Conservation (phyloP, 306 rosid species). For the Cucurbita argyrosperma region DNA sequence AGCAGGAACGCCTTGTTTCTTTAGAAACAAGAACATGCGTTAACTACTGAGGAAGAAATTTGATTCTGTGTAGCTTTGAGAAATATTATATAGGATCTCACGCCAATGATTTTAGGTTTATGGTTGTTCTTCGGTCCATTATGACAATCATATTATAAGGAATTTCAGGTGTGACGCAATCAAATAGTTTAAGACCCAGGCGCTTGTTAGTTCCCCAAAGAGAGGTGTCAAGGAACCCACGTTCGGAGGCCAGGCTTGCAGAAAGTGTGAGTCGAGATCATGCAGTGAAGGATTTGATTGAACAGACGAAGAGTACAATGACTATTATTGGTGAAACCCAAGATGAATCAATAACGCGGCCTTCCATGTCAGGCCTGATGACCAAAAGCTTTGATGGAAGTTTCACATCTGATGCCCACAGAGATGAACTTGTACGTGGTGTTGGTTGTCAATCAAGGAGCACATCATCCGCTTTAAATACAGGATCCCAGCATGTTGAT, state of each 20-base stretch:
- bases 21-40: neutral
- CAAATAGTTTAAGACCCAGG: slow-evolving; percentile 47
- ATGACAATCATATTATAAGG: slow-evolving; percentile 1
- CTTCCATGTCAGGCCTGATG: slow-evolving; percentile 24
- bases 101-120: neutral
- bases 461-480: slow-evolving; percentile 12
- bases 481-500: slow-evolving; percentile 31
- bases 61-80: neutral
- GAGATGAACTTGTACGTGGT: slow-evolving; percentile 15
- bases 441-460: slow-evolving; percentile 17
- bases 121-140: neutral
- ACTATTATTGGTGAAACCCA: slow-evolving; percentile 20
- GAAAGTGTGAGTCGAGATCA: slow-evolving; percentile 13
- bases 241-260: slow-evolving; percentile 9
- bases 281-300: slow-evolving; percentile 21
- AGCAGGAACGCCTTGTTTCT: neutral
- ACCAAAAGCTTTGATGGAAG: slow-evolving; percentile 33
- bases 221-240: slow-evolving; percentile 13
- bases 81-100: neutral
- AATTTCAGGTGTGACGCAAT: slow-evolving; percentile 32
- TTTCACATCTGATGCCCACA: slow-evolving; percentile 16
- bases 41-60: neutral
- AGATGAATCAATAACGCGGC: slow-evolving; percentile 34
- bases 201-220: slow-evolving; percentile 40
- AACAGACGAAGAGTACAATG: slow-evolving; percentile 13